phyloP scores from a whole-genome alignment of 768 basidiomycete species.

The Lentinula sp. region DNA sequence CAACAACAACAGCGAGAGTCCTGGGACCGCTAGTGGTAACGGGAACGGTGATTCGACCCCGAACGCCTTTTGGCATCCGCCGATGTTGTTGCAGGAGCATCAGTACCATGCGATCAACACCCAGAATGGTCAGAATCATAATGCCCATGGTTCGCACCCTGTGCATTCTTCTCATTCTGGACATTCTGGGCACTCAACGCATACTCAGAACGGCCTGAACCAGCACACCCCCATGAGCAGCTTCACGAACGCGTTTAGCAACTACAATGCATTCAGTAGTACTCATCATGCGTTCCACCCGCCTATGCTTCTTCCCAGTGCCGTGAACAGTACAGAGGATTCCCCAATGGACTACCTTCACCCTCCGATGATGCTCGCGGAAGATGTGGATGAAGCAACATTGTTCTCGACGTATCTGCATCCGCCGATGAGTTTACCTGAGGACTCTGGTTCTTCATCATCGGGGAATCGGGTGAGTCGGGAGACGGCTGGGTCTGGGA shows the following conservation, averaged over 20 bases:
- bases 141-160: neutral
- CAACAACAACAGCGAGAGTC: conserved; percentile 5
- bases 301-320: conserved; percentile 49
- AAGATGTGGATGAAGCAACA: conserved; percentile 62
- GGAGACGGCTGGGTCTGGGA: neutral
- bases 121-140: neutral
- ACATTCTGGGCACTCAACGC: neutral
- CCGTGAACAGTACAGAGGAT: conserved; percentile 32
- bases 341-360: conserved; percentile 72
- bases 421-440: conserved; percentile 48
- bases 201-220: conserved; percentile 28
- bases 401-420: conserved; percentile 50
- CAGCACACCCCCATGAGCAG: neutral
- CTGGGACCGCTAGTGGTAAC: neutral
- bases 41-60: neutral
- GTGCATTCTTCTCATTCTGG: neutral
- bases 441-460: conserved; percentile 16
- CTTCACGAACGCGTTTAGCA: neutral
- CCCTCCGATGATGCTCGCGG: conserved; percentile 50
- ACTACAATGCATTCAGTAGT: neutral
- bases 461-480: too few relatives aligned
- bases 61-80: conserved; percentile 75
- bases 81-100: conserved; percentile 56
- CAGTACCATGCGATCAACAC: conserved; percentile 3
- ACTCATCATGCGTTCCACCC: conserved; percentile 45